Conservation (phyloP, 1,284 basidiomycete species). For the Fomitopsis palustris region DNA sequence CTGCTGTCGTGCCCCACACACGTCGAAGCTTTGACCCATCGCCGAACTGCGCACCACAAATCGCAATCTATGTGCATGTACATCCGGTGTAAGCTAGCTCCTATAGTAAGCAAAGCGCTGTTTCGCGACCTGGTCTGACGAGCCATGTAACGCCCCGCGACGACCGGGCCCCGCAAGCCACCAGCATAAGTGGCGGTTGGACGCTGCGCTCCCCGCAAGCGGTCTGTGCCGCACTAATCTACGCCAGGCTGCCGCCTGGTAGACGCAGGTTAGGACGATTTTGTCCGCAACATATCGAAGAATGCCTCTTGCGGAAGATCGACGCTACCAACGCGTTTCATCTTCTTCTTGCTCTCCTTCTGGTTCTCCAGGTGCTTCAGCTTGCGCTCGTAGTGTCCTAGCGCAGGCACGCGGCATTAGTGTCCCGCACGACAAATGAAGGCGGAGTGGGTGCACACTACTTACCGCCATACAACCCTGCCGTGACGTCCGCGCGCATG, state of each 20-base stretch:
- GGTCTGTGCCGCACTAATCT: background rate
- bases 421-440: background rate
- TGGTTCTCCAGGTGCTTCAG: slow-evolving; percentile 92
- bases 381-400: slow-evolving; percentile 87
- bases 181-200: background rate
- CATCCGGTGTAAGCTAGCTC: background rate
- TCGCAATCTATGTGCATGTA: background rate
- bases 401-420: slow-evolving; percentile 6
- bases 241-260: background rate
- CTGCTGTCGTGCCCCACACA: no score
- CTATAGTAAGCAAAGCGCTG: background rate
- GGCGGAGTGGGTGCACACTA: background rate
- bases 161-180: background rate
- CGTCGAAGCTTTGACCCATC: background rate
- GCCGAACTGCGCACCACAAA: background rate
- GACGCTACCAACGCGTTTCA: slow-evolving; percentile 85
- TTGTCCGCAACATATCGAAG: slow-evolving; percentile 76
- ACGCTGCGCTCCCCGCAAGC: background rate
- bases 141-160: background rate
- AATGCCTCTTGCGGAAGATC: slow-evolving; percentile 91
- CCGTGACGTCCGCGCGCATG: slow-evolving; percentile 91
- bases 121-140: no score
- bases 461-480: slow-evolving; percentile 87
- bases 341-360: slow-evolving; percentile 84
- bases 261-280: slow-evolving; percentile 13